Evolutionary conservation across 148 eudicot species (phyloP).

Genomic region (Pouteria glomerata): DNA sequence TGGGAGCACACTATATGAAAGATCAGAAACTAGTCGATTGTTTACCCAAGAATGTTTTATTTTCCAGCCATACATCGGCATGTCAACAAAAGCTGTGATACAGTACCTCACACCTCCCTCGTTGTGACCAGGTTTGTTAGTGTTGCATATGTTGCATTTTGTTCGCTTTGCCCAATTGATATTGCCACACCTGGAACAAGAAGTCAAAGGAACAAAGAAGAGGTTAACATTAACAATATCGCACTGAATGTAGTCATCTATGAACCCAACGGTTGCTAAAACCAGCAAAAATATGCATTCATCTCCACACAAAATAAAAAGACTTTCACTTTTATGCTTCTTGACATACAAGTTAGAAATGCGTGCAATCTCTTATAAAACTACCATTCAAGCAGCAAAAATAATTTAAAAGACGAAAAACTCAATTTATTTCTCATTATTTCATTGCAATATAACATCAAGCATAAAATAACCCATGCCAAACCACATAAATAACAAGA

Average conservation of each 20-base stretch:
- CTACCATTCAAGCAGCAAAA: neutral
- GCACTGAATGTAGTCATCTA: neutral
- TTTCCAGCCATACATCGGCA: neutral
- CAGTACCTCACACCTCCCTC: slow-evolving; percentile 95
- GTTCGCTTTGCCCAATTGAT: slow-evolving; percentile 95
- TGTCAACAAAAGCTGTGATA: neutral
- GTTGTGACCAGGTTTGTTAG: slow-evolving; percentile 85
- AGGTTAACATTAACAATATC: slow-evolving; percentile 2
- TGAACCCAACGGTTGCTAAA: neutral
- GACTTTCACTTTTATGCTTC: neutral
- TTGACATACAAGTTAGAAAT: neutral
- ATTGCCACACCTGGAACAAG: slow-evolving; percentile 83
- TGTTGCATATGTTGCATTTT: slow-evolving; percentile 97
- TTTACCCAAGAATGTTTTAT: neutral
- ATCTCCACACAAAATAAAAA: neutral
- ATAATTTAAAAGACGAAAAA: neutral
- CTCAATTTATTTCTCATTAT: neutral
- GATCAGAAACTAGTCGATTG: neutral
- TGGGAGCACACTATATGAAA: neutral
- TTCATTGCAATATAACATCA: neutral
- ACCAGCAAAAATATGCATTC: neutral
- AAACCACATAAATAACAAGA: neutral
- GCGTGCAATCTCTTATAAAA: neutral
- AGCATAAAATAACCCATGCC: neutral
- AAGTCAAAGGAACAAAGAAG: slow-evolving; percentile 12